phyloP scores from a whole-genome alignment of 2,329 filamentous ascomycete species.

The Ceratocystis albifundus region DNA sequence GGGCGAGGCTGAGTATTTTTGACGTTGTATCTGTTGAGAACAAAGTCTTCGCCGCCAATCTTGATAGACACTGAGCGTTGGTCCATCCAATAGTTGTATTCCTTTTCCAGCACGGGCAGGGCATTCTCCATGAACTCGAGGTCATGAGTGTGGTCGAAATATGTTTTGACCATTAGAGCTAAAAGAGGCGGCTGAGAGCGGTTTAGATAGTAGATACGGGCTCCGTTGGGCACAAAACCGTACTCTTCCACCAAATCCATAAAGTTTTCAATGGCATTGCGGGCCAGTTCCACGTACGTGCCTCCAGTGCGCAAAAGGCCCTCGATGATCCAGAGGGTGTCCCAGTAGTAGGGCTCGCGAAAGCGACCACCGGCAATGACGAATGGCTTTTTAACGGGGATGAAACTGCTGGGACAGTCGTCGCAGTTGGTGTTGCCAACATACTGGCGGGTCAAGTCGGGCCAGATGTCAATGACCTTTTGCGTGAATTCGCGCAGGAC shows the following conservation, averaged over 20 bases:
- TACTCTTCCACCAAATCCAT: conserved; percentile 52
- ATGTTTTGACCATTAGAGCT: conserved; percentile 53
- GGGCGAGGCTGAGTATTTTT: conserved; percentile 54
- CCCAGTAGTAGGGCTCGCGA: conserved; percentile 61
- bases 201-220: conserved; percentile 56
- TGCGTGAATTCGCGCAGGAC: conserved; percentile 49
- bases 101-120: conserved; percentile 49
- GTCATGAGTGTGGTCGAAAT: conserved; percentile 54
- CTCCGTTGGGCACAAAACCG: conserved; percentile 58
- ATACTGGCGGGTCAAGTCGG: conserved; percentile 52
- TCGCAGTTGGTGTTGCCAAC: conserved; percentile 42
- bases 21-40: conserved; percentile 49
- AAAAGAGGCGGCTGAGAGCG: conserved; percentile 56
- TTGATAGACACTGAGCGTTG: conserved; percentile 49
- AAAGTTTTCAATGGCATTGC: conserved; percentile 60
- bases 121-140: conserved; percentile 46
- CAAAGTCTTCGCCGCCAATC: conserved; percentile 35
- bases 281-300: conserved; percentile 50
- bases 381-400: conserved; percentile 55
- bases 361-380: conserved; percentile 62
- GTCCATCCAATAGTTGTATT: conserved; percentile 50
- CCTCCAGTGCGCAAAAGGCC: conserved; percentile 54
- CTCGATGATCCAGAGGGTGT: conserved; percentile 57
- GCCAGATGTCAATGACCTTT: conserved; percentile 59
- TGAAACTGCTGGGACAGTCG: conserved; percentile 52